Conservation (phyloP, 176 grass and related monocot genomes). For the Bolboschoenus planiculmis region DNA sequence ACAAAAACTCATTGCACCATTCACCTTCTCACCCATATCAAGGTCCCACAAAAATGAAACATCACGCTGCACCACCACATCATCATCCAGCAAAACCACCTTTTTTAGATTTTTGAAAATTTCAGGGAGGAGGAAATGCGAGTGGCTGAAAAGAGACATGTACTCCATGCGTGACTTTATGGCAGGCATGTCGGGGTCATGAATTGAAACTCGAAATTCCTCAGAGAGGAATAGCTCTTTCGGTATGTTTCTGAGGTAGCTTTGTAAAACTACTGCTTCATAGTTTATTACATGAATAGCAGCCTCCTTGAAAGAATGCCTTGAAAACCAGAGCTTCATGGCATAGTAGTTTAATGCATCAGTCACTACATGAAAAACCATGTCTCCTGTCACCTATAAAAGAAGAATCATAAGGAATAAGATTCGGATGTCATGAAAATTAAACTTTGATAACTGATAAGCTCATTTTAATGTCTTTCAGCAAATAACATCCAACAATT, state of each 20-base stretch:
- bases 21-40: conserved; percentile 88
- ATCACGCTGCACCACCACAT: conserved; percentile 90
- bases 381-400: conserved; percentile 63
- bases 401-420: conserved; percentile 27
- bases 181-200: conserved; percentile 53
- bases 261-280: conserved; percentile 54
- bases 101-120: conserved; percentile 94
- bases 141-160: conserved; percentile 88
- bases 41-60: conserved; percentile 85
- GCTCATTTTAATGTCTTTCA: not conserved
- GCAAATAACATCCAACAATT: not conserved
- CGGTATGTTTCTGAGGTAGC: conserved; percentile 36
- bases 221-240: conserved; percentile 64
- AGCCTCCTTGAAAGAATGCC: conserved; percentile 68
- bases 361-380: conserved; percentile 82
- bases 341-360: conserved; percentile 88
- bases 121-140: conserved; percentile 91
- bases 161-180: conserved; percentile 67
- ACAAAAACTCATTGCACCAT: conserved; percentile 79
- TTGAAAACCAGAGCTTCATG: conserved; percentile 94
- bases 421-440: conserved; percentile 25
- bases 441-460: not conserved
- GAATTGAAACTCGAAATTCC: conserved; percentile 88
- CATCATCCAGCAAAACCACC: conserved; percentile 90
- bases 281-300: conserved; percentile 66